Evolutionary conservation across 805 yeast species (phyloP), one percentile per base, ranked within the genome.

Genomic region (Candida ipomoeae): DNA sequence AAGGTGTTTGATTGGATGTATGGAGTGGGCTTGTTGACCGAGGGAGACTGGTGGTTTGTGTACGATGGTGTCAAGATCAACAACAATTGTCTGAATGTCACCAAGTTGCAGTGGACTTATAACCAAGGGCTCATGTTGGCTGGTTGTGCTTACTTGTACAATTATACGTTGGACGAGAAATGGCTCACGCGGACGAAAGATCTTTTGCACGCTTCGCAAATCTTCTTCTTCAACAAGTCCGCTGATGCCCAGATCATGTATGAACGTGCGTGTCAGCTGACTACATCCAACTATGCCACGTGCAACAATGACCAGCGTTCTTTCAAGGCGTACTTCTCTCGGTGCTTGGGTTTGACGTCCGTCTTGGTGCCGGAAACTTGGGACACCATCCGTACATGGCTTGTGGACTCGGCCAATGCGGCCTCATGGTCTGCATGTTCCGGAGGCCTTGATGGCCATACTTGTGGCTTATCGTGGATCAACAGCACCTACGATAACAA

Each of bases 301-400:
- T 91, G 98, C 74, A 81, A 88, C 68, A 84, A 81, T 49, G 97
- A 91, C 73, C 96, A 91, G 74, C 77, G 96, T 52, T 82, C 94
- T n/a, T 91, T 92, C 78, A 89, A 87, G 72, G 96, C 96, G 1
- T 87, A 85, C 59, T 78, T 88, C 58, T 64, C 89, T 1, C 74
- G 96, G 50, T 84, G 84, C 64, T 66, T 91, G 64, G 94, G 90
- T 1, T 69, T 81, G 48, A 85, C 96, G 1, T 83, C 92, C 0
- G 75, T 80, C 44, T 68, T 92, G 65, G 85, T 81, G 1, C 96
- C 96, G 5, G 71, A 73, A 37, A 71, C 85, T 4, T 67, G 63
- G 44, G 76, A 73, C 45, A 62, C 66, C 3, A 79, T 86, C 55
- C 69, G 72, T 61, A 53, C 66, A 6, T 69, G 75, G 59, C 58